Percentiles rank a stretch among this genome's conserved stretches.
These are phyloP conservation scores for Olyra latifolia DNA, from an alignment of 176 grass and related monocot genomes.

Conservation along the genomic window DNA sequence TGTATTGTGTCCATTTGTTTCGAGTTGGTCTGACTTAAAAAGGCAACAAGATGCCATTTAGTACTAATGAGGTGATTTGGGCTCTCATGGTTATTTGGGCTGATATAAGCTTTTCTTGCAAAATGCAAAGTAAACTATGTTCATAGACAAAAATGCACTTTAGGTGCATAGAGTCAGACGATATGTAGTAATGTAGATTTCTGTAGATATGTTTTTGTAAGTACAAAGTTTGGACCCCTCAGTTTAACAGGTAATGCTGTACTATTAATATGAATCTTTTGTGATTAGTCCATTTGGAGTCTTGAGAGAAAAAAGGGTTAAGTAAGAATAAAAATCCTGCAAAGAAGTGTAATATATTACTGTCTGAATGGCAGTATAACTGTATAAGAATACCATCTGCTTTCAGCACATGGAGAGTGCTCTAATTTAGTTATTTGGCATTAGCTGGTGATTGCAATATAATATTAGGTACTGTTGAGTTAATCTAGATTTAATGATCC, in stretches of 20 bases:
- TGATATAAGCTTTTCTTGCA: constrained; percentile 6
- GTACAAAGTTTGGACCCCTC: not conserved
- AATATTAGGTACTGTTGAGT: constrained; percentile 6
- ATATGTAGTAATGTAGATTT: constrained; percentile 10
- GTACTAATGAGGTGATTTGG: not conserved
- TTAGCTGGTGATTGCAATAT: constrained; percentile 22
- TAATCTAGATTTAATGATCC: constrained; percentile 33
- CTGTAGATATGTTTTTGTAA: constrained; percentile 18
- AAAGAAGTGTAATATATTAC: not conserved
- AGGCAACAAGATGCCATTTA: constrained; percentile 31
- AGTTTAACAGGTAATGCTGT: not conserved
- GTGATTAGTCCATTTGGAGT: not conserved
- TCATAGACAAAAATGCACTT: constrained; percentile 26
- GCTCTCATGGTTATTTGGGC: constrained; percentile 4
- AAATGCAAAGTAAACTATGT: not conserved
- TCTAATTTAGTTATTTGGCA: constrained; percentile 13
- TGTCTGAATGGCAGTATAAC: not conserved
- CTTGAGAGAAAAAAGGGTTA: not conserved
- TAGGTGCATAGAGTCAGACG: not conserved
- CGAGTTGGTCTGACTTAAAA: constrained; percentile 39
- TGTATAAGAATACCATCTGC: constrained; percentile 5
- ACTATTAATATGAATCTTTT: not conserved
- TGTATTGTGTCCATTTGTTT: constrained; percentile 46
- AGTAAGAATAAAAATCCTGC: not conserved
- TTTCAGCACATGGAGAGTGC: constrained; percentile 19